phyloP scores from a whole-genome alignment of 306 rosid genomes.

The Sophora flavescens region DNA sequence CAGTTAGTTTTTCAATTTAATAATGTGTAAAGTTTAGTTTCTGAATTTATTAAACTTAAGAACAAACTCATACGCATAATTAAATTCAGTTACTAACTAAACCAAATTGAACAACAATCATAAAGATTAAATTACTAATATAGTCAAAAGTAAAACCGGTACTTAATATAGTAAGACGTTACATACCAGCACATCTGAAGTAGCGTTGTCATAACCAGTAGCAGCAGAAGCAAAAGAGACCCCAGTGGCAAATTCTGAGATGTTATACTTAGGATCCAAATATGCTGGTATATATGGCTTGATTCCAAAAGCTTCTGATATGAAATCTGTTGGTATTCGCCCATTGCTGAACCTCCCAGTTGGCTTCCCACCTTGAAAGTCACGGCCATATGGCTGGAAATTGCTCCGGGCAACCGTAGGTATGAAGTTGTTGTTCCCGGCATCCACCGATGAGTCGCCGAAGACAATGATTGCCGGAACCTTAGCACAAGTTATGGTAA shows the following conservation, averaged over 20 bases:
- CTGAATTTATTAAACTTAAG: no score
- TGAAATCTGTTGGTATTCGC: slow-evolving; percentile 69
- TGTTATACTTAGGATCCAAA: slow-evolving; percentile 71
- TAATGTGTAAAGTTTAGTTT: no score
- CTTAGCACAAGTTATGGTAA: slow-evolving; percentile 36
- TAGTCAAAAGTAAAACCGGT: no score
- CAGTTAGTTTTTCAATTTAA: background rate
- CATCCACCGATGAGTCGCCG: slow-evolving; percentile 85
- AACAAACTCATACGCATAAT: no score
- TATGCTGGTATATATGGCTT: slow-evolving; percentile 70
- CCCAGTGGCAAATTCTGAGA: slow-evolving; percentile 73
- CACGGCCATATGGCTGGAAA: slow-evolving; percentile 80
- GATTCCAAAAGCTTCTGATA: slow-evolving; percentile 68
- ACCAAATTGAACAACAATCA: background rate
- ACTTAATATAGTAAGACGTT: background rate
- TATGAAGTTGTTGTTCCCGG: slow-evolving; percentile 82
- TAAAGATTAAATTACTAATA: background rate
- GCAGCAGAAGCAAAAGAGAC: slow-evolving; percentile 89
- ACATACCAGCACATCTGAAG: slow-evolving; percentile 73
- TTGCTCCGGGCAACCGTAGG: slow-evolving; percentile 78
- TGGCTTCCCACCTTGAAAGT: slow-evolving; percentile 64
- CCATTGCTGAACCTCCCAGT: slow-evolving; percentile 89
- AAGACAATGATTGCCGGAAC: slow-evolving; percentile 76
- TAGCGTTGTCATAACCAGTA: slow-evolving; percentile 78
- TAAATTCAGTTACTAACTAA: background rate